Base-by-base conservation (phyloP, 768 basidiomycete genomes). In the Candolleomyces eurysporus region DNA sequence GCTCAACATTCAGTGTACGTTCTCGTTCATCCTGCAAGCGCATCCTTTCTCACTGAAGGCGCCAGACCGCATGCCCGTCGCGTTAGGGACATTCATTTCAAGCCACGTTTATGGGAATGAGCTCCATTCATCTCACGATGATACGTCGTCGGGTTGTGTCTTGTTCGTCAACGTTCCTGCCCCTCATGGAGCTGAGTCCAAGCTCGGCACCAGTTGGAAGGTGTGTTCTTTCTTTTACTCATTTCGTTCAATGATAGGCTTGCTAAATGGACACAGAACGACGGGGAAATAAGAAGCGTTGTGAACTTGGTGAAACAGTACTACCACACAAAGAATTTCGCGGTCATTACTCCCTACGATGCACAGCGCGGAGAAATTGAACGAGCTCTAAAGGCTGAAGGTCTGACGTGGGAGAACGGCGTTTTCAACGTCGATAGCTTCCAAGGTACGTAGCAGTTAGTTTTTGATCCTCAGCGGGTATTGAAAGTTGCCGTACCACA, bases 391-490 rank as follows among this genome's bases (percentile, higher is more conserved):
- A 74, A 78, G 51, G 62, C 45, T 0, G 73, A 67, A 45, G 61
- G 71, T 8, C 68, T 79, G 30, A 76, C 76, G 4, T 79, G 75
- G 75, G 56, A 61, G 40, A 75, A 81, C 43, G 39, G 63, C 0
- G 81, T 83, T 0, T 84, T 76, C 72, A 84, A 83, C 61, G 76
- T 85, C 13, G 83, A 85, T 64, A 82, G 80, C 61, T 85, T 83
- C 65, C 83, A 83, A 75, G 83, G 82, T 81, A 21, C 8, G 69
- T 48, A 2, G 14, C 14, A 21, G 17, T 54, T 60, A 1, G 14
- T 32, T 54, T 42, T 26, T 22, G 3, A 26, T 14, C 11, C 50
- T 48, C 1, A 13, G 30, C 16, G 26, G 26, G 26, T 32, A 53
- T 8, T 26, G 31, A 36, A 36, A 52, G 13, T 36, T 63, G 36